These are phyloP conservation scores for Botrytis elliptica DNA, from an alignment of 2,329 filamentous ascomycete genomes.

Conservation along the genomic window DNA sequence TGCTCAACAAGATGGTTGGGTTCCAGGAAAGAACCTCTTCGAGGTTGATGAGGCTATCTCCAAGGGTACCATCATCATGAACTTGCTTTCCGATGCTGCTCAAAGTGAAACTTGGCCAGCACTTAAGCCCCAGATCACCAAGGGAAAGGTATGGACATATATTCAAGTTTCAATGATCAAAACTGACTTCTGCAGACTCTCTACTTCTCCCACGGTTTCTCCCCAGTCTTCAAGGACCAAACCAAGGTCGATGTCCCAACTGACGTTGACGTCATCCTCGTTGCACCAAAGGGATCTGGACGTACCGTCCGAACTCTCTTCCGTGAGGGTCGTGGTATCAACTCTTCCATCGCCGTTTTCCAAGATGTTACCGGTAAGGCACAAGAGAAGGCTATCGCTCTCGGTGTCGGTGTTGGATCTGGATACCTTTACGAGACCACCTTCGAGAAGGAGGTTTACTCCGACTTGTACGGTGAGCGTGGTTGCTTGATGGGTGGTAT, in stretches of 20 bases:
- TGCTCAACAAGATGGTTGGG: slow-evolving; percentile 94
- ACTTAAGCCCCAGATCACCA: slow-evolving; percentile 96
- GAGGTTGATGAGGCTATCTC: slow-evolving; percentile 95
- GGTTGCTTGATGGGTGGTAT: slow-evolving; percentile 99
- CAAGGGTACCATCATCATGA: slow-evolving; percentile 96
- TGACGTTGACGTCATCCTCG: slow-evolving; percentile 98
- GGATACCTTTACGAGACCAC: slow-evolving; percentile 99
- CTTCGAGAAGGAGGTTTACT: slow-evolving; percentile 99
- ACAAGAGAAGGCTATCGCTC: slow-evolving; percentile 94
- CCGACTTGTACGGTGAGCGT: slow-evolving; percentile 98
- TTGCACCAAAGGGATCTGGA: slow-evolving; percentile 98
- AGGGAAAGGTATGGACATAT: slow-evolving; percentile 78
- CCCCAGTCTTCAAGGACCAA: slow-evolving; percentile 98
- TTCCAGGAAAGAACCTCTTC: slow-evolving; percentile 98
- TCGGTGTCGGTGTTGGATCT: slow-evolving; percentile 94
- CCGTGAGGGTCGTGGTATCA: slow-evolving; percentile 99
- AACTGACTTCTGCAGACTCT: slow-evolving; percentile 65
- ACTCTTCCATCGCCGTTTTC: slow-evolving; percentile 97
- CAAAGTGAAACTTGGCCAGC: slow-evolving; percentile 98
- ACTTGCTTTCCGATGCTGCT: slow-evolving; percentile 95
- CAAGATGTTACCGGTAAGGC: slow-evolving; percentile 98
- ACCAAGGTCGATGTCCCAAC: slow-evolving; percentile 97
- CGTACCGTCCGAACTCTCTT: slow-evolving; percentile 98
- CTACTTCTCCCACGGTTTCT: slow-evolving; percentile 99
- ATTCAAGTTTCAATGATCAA: background rate